phyloP scores from a whole-genome alignment of 192 early-diverging fungal species.

The Physocladia obscura region DNA sequence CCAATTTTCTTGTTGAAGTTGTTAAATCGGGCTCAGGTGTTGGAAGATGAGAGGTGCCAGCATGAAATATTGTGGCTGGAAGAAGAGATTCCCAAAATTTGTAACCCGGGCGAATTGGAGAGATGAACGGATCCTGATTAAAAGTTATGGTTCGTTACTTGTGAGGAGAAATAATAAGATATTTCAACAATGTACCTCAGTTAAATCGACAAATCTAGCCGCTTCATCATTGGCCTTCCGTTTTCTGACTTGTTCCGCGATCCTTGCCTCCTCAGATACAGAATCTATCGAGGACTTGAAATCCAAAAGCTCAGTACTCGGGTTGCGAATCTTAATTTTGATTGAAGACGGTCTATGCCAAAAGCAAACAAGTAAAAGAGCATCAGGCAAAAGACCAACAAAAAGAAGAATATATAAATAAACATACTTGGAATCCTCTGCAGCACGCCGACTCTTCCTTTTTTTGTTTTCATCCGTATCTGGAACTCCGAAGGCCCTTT shows the following conservation, averaged over 20 bases:
- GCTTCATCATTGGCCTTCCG: constrained; percentile 55
- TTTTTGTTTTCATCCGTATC: constrained; percentile 55
- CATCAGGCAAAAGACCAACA: not conserved
- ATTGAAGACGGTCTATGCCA: constrained; percentile 10
- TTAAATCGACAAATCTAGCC: constrained; percentile 65
- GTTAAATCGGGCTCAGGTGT: too few relatives aligned
- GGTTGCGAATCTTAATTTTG: constrained; percentile 25
- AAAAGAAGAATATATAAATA: too few relatives aligned
- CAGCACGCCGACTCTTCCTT: constrained; percentile 35
- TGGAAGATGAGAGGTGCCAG: not conserved
- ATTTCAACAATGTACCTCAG: constrained; percentile 51
- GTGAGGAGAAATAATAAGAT: too few relatives aligned
- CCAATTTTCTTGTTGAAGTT: too few relatives aligned
- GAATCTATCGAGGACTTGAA: constrained; percentile 19
- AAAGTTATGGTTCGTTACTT: too few relatives aligned
- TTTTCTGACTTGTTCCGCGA: constrained; percentile 57
- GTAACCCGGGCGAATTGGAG: not conserved
- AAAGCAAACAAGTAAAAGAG: not conserved
- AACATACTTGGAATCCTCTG: constrained; percentile 46
- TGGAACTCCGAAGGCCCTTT: constrained; percentile 67
- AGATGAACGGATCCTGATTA: not conserved
- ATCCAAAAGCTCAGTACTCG: constrained; percentile 25
- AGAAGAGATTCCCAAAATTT: constrained; percentile 7
- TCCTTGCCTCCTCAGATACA: constrained; percentile 44
- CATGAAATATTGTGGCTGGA: too few relatives aligned